Evolutionary conservation across 495 filamentous ascomycete genomes (phyloP).

Genomic region (Tuber magnatum): DNA sequence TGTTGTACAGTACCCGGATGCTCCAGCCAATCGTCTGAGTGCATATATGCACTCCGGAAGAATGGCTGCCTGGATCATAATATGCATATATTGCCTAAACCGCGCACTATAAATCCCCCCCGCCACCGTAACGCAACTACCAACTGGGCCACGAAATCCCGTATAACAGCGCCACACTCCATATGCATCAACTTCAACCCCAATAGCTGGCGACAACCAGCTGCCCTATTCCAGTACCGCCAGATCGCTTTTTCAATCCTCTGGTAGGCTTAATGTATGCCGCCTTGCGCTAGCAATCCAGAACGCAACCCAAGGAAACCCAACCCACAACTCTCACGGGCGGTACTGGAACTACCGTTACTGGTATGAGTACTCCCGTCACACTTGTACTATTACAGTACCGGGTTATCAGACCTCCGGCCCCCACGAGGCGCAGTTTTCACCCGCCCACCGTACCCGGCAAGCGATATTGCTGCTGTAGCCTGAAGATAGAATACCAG

Average conservation of each 20-base stretch:
- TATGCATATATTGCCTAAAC: neutral
- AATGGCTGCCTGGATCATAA: neutral
- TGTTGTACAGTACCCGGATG: neutral
- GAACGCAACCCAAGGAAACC: neutral
- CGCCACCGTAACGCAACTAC: neutral
- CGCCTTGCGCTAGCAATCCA: neutral
- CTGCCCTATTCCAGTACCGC: neutral
- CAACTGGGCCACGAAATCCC: neutral
- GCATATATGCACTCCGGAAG: neutral
- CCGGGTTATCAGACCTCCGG: neutral
- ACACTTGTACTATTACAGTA: neutral
- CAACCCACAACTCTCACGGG: neutral
- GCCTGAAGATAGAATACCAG: neutral
- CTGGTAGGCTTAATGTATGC: neutral
- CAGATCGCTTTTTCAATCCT: neutral
- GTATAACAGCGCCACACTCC: neutral
- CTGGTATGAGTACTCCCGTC: neutral
- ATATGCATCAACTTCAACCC: neutral
- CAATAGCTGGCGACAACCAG: neutral
- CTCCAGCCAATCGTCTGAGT: neutral
- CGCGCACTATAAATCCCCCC: neutral
- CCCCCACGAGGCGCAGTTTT: neutral
- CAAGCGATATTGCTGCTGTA: neutral
- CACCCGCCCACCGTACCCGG: neutral
- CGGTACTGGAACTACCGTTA: neutral